A percentile compares a stretch with the other conserved stretches of the same genome.
Evolutionary conservation across 2,329 filamentous ascomycete species (phyloP).

Genomic region (Fusarium dlaminii): DNA sequence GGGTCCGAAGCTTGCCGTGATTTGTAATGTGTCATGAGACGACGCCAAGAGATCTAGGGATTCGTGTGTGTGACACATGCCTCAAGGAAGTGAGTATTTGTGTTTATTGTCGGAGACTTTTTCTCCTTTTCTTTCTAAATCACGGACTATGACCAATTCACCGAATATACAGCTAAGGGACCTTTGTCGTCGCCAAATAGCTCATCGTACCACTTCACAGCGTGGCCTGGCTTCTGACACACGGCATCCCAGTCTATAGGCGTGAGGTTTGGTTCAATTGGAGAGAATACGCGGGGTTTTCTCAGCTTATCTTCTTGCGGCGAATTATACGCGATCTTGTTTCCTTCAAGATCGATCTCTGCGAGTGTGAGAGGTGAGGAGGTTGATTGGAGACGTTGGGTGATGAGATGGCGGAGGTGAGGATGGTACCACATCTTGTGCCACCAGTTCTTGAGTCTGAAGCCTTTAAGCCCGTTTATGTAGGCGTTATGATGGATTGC

Average conservation of each 20-base stretch:
- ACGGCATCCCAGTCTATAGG: conserved; percentile 47
- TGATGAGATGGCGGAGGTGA: conserved; percentile 45
- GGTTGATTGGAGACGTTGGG: conserved; percentile 33
- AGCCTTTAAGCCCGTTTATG: conserved; percentile 45
- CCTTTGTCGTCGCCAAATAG: conserved; percentile 49
- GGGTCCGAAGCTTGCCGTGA: neutral
- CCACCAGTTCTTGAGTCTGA: conserved; percentile 49
- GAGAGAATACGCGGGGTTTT: conserved; percentile 40
- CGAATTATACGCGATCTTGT: conserved; percentile 38
- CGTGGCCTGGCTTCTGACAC: conserved; percentile 44
- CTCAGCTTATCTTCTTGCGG: conserved; percentile 25
- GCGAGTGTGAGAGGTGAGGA: conserved; percentile 24
- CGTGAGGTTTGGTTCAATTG: conserved; percentile 31
- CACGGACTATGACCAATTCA: neutral
- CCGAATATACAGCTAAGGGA: conserved; percentile 26
- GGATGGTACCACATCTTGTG: conserved; percentile 50
- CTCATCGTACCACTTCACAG: conserved; percentile 45
- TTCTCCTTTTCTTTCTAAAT: neutral
- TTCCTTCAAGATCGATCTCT: neutral
- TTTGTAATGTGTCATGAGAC: conserved; percentile 13
- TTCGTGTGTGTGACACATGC: neutral
- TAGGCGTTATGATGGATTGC: conserved; percentile 53
- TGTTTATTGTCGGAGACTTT: neutral
- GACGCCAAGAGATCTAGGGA: conserved; percentile 1
- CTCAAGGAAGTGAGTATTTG: neutral